phyloP scores from a whole-genome alignment of 805 yeast species.

The Saccharomycopsis fermentans region DNA sequence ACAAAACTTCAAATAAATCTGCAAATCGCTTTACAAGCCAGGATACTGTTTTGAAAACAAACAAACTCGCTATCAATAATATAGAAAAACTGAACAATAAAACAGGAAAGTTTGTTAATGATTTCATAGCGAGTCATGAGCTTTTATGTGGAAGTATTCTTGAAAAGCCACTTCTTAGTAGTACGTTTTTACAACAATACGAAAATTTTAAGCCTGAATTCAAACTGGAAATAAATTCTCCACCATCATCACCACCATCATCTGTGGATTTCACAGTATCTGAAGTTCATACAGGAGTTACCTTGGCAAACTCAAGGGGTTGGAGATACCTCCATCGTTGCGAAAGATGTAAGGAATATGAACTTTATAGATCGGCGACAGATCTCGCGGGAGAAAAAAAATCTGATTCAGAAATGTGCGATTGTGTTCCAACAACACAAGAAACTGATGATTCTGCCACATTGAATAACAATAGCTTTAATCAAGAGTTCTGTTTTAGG shows the following conservation, averaged over 20 bases:
- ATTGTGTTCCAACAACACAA: neutral
- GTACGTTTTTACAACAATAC: neutral
- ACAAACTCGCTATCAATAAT: neutral
- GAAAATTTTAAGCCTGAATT: neutral
- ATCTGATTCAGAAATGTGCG: neutral
- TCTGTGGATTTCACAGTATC: neutral
- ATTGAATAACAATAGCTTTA: neutral
- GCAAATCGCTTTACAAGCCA: neutral
- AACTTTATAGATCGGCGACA: neutral
- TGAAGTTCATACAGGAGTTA: neutral
- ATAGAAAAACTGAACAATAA: neutral
- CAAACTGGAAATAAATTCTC: neutral
- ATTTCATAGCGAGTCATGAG: neutral
- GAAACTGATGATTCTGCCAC: neutral
- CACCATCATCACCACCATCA: neutral
- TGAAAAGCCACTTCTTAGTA: neutral
- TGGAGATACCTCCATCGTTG: neutral
- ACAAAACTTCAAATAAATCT: neutral
- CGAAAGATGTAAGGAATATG: neutral
- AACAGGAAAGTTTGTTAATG: neutral
- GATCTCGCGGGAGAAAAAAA: neutral
- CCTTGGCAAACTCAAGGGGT: neutral
- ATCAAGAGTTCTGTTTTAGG: neutral
- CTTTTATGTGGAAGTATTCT: neutral
- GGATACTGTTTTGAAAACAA: neutral